phyloP scores from a whole-genome alignment of 768 basidiomycete genomes.

The Fibroporia radiculosa region DNA sequence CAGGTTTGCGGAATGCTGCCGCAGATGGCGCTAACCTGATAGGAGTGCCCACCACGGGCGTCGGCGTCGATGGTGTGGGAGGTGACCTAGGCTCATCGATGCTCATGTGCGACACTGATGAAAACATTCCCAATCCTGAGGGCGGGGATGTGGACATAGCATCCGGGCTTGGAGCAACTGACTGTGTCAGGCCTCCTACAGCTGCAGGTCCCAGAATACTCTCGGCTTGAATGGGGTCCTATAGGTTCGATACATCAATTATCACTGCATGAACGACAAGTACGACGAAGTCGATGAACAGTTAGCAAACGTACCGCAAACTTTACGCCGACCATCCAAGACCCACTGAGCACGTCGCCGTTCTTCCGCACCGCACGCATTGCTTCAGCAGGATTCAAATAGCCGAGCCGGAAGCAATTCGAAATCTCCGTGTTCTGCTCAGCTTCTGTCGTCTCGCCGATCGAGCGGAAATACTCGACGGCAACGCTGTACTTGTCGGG shows the following conservation, averaged over 20 bases:
- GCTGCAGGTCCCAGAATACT: conserved; percentile 35
- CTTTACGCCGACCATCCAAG: conserved; percentile 82
- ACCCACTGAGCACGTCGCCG: conserved; percentile 68
- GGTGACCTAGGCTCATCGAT: conserved; percentile 20
- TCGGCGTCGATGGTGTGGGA: conserved; percentile 14
- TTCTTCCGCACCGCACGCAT: conserved; percentile 75
- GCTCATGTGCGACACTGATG: conserved; percentile 8
- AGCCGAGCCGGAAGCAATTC: conserved; percentile 82
- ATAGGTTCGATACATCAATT: no score
- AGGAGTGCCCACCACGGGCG: conserved; percentile 57
- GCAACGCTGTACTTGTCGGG: conserved; percentile 66
- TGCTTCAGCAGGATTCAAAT: conserved; percentile 62
- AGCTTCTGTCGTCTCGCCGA: conserved; percentile 65
- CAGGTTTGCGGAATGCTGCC: conserved; percentile 59
- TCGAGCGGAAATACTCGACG: conserved; percentile 64
- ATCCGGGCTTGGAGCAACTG: conserved; percentile 8
- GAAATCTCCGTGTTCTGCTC: conserved; percentile 59
- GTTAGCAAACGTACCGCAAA: conserved; percentile 62
- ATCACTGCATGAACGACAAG: not conserved
- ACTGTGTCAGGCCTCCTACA: conserved; percentile 6
- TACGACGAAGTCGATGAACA: conserved; percentile 6
- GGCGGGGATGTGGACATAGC: not conserved
- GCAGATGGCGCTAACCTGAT: conserved; percentile 65
- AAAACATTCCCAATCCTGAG: not conserved
- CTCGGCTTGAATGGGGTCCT: conserved; percentile 61